Evolutionary conservation across 1,139 yeast species (phyloP).

Genomic region (Saccharomyces pastorianus): DNA sequence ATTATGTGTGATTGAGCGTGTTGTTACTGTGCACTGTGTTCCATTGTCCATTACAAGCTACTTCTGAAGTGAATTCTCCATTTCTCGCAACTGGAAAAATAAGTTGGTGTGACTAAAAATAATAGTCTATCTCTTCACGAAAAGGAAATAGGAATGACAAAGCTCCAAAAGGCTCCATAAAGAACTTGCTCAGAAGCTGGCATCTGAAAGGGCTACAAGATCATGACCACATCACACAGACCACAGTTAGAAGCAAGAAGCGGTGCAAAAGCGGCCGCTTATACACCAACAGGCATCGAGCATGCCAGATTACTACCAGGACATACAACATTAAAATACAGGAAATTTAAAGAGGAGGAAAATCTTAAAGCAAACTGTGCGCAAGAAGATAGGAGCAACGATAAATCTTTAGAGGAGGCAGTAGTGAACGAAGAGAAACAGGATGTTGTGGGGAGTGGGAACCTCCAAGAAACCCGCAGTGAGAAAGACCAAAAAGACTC

Average conservation of each 20-base stretch:
- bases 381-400: constrained; percentile 6
- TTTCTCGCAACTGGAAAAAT: background rate
- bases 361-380: constrained; percentile 7
- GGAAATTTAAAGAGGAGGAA: constrained; percentile 10
- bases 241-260: constrained; percentile 84
- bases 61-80: background rate
- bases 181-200: background rate
- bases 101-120: background rate
- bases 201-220: constrained; percentile 2
- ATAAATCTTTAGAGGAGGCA: constrained; percentile 15
- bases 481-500: constrained; percentile 37
- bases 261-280: constrained; percentile 49
- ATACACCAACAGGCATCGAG: constrained; percentile 39
- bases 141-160: background rate
- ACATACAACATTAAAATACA: constrained; percentile 56
- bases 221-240: constrained; percentile 82
- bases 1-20: background rate
- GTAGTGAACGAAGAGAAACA: constrained; percentile 14
- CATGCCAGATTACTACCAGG: constrained; percentile 69
- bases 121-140: background rate
- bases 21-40: background rate
- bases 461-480: constrained; percentile 15
- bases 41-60: background rate
- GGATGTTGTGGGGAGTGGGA: constrained; percentile 11
- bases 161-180: background rate